Evolutionary conservation across 768 basidiomycete species (phyloP).

Genomic region (Boletus reticulatus): DNA sequence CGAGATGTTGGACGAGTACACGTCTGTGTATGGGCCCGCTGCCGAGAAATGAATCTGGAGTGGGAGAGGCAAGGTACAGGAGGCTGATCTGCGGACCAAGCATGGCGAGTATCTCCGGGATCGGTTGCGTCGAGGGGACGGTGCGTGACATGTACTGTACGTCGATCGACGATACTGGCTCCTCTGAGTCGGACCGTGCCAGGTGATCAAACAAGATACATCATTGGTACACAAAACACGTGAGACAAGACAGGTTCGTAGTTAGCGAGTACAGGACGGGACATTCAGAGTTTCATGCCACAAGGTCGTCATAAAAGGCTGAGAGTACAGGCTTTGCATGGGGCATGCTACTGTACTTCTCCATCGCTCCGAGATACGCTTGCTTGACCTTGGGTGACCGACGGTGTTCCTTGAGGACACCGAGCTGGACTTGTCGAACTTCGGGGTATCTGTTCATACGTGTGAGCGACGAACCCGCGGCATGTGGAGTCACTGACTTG

Average conservation of each 20-base stretch:
- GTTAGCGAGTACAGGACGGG: no score
- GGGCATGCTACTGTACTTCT: not conserved
- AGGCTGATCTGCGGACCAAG: slow-evolving; percentile 78
- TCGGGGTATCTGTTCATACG: slow-evolving; percentile 12
- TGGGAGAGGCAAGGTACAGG: slow-evolving; percentile 79
- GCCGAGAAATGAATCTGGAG: slow-evolving; percentile 81
- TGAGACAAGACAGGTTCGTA: not conserved
- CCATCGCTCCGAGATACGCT: slow-evolving; percentile 9
- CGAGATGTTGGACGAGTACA: slow-evolving; percentile 78
- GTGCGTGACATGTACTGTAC: slow-evolving; percentile 34
- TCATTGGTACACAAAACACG: not conserved
- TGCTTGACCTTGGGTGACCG: slow-evolving; percentile 13
- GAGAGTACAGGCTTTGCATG: slow-evolving; percentile 14
- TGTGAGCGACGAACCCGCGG: not conserved
- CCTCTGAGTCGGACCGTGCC: not conserved
- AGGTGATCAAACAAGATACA: not conserved
- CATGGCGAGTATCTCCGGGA: slow-evolving; percentile 91
- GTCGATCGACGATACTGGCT: not conserved
- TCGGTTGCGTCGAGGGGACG: slow-evolving; percentile 60
- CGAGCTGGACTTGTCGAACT: slow-evolving; percentile 17
- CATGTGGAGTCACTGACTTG: slow-evolving; percentile 8
- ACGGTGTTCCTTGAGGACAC: slow-evolving; percentile 7
- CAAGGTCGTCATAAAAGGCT: slow-evolving; percentile 15
- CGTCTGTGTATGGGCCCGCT: slow-evolving; percentile 76
- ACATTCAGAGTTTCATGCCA: not conserved